Evolutionary conservation across 2,329 filamentous ascomycete genomes (phyloP), one percentile per base, ranked within the genome.

Genomic region (Pestalotiopsis sp.): DNA sequence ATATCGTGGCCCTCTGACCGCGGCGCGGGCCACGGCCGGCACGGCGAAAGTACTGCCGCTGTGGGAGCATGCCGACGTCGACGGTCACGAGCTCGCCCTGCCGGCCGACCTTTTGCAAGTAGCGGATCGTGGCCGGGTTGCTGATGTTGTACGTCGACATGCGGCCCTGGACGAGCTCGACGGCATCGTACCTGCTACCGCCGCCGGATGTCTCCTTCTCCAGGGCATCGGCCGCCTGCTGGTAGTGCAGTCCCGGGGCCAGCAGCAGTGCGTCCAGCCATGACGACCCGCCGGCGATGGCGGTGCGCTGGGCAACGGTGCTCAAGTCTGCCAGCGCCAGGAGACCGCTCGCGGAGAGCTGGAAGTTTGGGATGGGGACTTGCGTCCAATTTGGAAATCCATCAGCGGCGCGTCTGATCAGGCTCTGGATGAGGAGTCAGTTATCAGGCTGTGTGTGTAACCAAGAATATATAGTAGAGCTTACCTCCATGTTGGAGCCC

Each of bases 211-310:
- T 78, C 23, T 81, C 81, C 45, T 80, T 76, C 69, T 81, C 81
- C 17, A 90, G 78, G 0, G 83, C 81, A 13, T 87, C 82, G 11
- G 87, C 87, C 4, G 84, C 82, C 72, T 90, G 87, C 72, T 91
- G 87, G 71, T 86, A 86, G 76, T 91, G 89, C 65, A 91, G 74
- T 0, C 89, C 89, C 0, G 89, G 89, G 2, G 86, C 87, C 2
- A 91, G 81, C 13, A 90, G 80, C 12, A 91, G 80, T 7, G 80
- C 80, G 75, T 91, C 89, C 0, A 89, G 78, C 81, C 86, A 87
- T 2, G 84, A 85, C 1, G 87, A 85, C 2, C 86, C 87, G 31
- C 89, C 89, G 2, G 83, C 84, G 59, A 90, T 81, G 17, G 83
- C 84, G 2, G 89, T 90, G 6, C 88, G 84, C 61, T 85, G 80